Evolutionary conservation across 2,329 filamentous ascomycete species (phyloP).

Genomic region (Aphanocladium album): DNA sequence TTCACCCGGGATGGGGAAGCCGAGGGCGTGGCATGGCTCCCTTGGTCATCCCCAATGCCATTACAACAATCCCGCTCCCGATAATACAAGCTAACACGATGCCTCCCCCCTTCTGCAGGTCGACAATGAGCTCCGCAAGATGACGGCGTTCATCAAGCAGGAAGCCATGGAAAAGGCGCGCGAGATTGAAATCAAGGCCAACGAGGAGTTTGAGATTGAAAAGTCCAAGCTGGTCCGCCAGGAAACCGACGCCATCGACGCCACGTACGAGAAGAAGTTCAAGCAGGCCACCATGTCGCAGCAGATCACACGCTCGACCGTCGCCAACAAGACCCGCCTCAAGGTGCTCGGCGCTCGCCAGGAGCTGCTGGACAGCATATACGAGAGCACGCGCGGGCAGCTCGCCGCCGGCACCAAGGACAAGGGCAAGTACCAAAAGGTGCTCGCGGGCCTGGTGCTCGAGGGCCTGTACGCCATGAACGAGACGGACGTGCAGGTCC

Average conservation of each 20-base stretch:
- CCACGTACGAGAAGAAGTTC: conserved; percentile 95
- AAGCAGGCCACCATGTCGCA: conserved; percentile 98
- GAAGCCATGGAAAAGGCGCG: conserved; percentile 95
- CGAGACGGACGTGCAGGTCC: conserved; percentile 70
- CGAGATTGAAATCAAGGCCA: conserved; percentile 96
- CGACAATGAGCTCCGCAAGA: conserved; percentile 97
- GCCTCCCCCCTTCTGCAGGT: conserved; percentile 53
- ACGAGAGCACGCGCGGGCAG: conserved; percentile 72
- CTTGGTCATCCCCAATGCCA: background rate
- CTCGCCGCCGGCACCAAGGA: conserved; percentile 62
- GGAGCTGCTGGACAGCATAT: conserved; percentile 85
- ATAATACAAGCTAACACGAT: background rate
- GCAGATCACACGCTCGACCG: conserved; percentile 95
- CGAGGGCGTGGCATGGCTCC: no score
- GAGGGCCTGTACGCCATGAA: conserved; percentile 86
- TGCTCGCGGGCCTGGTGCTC: conserved; percentile 76
- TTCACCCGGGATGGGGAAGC: conserved; percentile 6
- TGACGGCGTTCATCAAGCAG: conserved; percentile 99
- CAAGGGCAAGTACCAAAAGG: conserved; percentile 66
- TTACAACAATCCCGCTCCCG: no score
- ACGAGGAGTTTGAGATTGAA: conserved; percentile 98
- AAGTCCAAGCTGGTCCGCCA: conserved; percentile 97
- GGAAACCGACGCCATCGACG: conserved; percentile 90
- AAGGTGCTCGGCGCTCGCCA: conserved; percentile 82
- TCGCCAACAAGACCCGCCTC: conserved; percentile 93